Base-by-base conservation (phyloP, 371 early-diverging fungal species). In the Parasitella parasitica region DNA sequence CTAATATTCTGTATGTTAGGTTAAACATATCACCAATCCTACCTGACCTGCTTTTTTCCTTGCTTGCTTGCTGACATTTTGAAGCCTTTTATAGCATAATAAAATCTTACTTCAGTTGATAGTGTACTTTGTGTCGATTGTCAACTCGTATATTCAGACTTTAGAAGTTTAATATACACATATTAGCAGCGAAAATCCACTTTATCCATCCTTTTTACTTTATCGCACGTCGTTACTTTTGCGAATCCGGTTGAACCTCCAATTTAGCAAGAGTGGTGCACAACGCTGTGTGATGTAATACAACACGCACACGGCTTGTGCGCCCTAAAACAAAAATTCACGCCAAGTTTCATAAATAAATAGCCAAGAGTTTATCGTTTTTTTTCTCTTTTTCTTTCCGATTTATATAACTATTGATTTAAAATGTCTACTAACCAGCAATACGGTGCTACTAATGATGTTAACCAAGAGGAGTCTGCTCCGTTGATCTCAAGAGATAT, bases 401-500 rank as follows among this genome's bases (percentile, higher is more conserved):
- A n/a, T n/a, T n/a, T n/a, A n/a, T n/a, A n/a, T 32, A 32, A 32
- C 32, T 51, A 37, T 28, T 6, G 46, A 37, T 51, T 51, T 20
- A 34, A 57, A 22, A 75, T 69, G 69, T 63, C 65, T 32, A 32
- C n/a, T 22, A 46, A 32, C n/a, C 46, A 66, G 27, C 73, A 78
- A 67, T 78, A 78, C 72, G 78, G 78, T 50, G 63, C 73, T 52
- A 66, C 64, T 34, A 46, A 46, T 22, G 46, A 46, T 46, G 46
- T 46, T 46, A 64, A 64, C 38, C 73, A 58, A 27, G 73, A 76
- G 62, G 72, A 76, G 66, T 74, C 76, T 63, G 61, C 74, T 30
- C 67, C 64, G 34, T 67, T 71, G 37, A 39, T 68, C 28, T 22
- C 52, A 18, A 36, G 62, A 56, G 43, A 48, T 27, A 30, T n/a